These are phyloP conservation scores for Helotiales sp. DNA, from an alignment of 2,329 filamentous ascomycete genomes.

Conservation along the genomic window DNA sequence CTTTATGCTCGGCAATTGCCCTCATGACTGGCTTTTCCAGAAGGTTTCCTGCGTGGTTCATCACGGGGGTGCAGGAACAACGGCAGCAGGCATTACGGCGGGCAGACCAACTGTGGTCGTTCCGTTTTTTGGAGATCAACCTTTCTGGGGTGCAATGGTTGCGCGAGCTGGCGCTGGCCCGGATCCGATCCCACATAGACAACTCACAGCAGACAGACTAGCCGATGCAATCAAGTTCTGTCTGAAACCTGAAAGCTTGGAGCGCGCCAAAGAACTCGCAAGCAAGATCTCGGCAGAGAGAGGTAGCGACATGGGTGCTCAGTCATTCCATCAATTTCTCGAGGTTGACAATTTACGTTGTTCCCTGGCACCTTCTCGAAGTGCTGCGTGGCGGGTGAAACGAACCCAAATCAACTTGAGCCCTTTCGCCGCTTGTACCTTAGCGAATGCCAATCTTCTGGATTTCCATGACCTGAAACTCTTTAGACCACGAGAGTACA, in stretches of 20 bases:
- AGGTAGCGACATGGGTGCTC: constrained; percentile 65
- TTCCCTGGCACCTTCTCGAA: constrained; percentile 66
- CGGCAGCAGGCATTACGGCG: constrained; percentile 82
- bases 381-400: constrained; percentile 77
- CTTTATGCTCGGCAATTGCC: constrained; percentile 83
- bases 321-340: constrained; percentile 72
- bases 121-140: constrained; percentile 86
- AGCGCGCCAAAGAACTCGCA: constrained; percentile 57
- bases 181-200: constrained; percentile 69
- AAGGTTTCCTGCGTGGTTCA: constrained; percentile 83
- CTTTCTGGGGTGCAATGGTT: constrained; percentile 83
- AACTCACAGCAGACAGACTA: constrained; percentile 68
- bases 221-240: constrained; percentile 67
- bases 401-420: constrained; percentile 71
- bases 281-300: constrained; percentile 68
- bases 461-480: constrained; percentile 75
- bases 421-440: constrained; percentile 70
- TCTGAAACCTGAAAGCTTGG: constrained; percentile 61
- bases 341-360: constrained; percentile 71
- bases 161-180: constrained; percentile 74
- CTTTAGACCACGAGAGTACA: constrained; percentile 66
- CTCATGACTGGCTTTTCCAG: constrained; percentile 89
- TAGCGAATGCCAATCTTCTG: constrained; percentile 68
- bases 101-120: constrained; percentile 83
- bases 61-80: constrained; percentile 89